Conservation (phyloP, 495 filamentous ascomycete genomes). For the Penicillium ochrochloron region DNA sequence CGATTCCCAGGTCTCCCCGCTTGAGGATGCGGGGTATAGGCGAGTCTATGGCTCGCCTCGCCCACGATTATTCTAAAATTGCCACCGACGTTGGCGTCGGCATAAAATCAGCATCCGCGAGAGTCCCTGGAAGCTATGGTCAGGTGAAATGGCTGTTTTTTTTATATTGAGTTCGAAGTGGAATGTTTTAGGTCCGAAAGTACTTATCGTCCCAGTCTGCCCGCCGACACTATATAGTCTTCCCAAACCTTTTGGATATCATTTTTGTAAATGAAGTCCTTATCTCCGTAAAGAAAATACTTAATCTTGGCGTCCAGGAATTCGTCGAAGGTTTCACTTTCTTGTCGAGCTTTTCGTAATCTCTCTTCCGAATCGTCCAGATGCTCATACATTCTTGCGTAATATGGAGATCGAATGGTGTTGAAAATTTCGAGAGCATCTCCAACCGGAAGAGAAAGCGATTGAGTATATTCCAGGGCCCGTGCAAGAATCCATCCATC, state of each 20-base stretch:
- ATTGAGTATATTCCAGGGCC: constrained; percentile 38
- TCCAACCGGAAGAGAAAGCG: constrained; percentile 22
- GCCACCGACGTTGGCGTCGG: not conserved
- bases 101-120: not conserved
- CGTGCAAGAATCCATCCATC: constrained; percentile 54
- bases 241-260: constrained; percentile 49
- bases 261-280: constrained; percentile 52
- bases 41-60: not conserved
- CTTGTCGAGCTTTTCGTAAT: constrained; percentile 25
- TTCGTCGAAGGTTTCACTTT: constrained; percentile 34
- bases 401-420: constrained; percentile 49
- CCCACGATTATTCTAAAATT: not conserved
- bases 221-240: constrained; percentile 16
- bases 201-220: not conserved
- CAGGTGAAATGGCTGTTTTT: not conserved
- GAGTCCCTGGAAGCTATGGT: not conserved
- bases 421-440: constrained; percentile 49
- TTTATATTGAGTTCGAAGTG: not conserved
- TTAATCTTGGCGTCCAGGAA: constrained; percentile 39
- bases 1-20: not conserved
- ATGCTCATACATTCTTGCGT: constrained; percentile 40
- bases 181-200: too few relatives aligned
- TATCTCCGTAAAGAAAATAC: constrained; percentile 26
- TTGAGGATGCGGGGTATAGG: not conserved
- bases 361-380: constrained; percentile 33